Evolutionary conservation across 805 yeast genomes (phyloP).

Genomic region (Wickerhamiella siamensis): DNA sequence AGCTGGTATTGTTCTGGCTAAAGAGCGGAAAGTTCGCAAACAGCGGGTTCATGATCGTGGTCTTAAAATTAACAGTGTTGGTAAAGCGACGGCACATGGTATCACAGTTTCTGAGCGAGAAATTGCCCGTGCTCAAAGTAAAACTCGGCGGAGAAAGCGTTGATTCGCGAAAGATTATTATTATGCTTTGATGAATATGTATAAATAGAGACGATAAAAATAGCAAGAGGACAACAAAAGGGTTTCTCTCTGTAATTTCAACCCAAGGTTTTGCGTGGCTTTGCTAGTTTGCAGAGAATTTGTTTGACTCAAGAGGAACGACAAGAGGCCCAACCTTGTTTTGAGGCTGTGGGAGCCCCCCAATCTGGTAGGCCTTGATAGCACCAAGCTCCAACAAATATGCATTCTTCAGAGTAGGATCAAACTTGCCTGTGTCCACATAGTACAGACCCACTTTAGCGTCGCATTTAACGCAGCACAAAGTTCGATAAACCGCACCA

Average conservation of each 20-base stretch:
- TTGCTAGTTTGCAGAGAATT: too few species aligned
- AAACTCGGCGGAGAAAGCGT: background rate
- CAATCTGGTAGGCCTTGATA: background rate
- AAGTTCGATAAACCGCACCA: background rate
- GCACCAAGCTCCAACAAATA: background rate
- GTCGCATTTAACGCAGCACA: background rate
- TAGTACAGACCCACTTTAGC: background rate
- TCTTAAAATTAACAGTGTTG: slow-evolving; percentile 37
- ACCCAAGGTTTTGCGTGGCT: too few species aligned
- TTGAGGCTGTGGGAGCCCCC: background rate
- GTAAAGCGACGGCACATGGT: slow-evolving; percentile 18
- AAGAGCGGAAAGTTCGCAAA: slow-evolving; percentile 32
- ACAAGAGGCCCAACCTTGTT: background rate
- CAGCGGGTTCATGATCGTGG: slow-evolving; percentile 55
- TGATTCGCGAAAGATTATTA: background rate
- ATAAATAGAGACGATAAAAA: too few species aligned
- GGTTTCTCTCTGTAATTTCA: background rate
- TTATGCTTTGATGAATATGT: background rate
- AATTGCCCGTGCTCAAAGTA: slow-evolving; percentile 11
- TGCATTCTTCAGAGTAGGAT: background rate
- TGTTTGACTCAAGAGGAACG: too few species aligned
- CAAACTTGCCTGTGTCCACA: background rate
- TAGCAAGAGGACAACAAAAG: background rate
- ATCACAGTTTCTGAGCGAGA: slow-evolving; percentile 14
- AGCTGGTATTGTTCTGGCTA: slow-evolving; percentile 79